Evolutionary conservation across 257 asterid species (phyloP).

Genomic region (Capsicum baccatum): DNA sequence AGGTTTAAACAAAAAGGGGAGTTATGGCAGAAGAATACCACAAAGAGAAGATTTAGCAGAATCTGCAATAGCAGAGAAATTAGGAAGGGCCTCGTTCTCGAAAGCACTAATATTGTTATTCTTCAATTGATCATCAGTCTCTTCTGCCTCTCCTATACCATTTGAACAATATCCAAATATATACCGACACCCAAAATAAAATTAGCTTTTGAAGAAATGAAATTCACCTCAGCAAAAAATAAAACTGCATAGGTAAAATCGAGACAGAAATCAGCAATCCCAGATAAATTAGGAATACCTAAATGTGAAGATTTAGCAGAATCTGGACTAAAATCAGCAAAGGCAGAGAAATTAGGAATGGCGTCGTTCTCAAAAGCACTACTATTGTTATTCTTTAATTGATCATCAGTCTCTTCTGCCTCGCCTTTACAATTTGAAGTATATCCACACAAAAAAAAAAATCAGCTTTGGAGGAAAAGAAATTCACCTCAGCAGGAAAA

Average conservation of each 20-base stretch:
- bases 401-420: constrained; percentile 13
- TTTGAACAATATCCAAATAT: not conserved
- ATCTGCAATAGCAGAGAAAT: constrained; percentile 19
- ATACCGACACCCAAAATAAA: not conserved
- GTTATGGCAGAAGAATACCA: constrained; percentile 18
- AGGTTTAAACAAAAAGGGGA: not conserved
- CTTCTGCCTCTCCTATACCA: constrained; percentile 32
- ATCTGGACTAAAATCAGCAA: constrained; percentile 11
- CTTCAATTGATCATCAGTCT: constrained; percentile 16
- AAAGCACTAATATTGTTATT: constrained; percentile 26
- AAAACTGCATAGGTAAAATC: too few species aligned
- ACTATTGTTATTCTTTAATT: constrained; percentile 29
- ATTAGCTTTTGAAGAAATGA: not conserved
- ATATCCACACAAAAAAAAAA: not conserved
- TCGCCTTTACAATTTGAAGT: constrained; percentile 24
- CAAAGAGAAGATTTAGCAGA: constrained; percentile 39
- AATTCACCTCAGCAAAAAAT: too few species aligned
- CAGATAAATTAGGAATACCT: not conserved
- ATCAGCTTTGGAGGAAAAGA: not conserved
- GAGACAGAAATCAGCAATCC: too few species aligned
- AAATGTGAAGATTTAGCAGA: constrained; percentile 36
- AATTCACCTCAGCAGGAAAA: not conserved
- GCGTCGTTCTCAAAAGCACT: not conserved
- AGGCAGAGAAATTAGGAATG: constrained; percentile 38
- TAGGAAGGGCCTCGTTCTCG: constrained; percentile 36